phyloP scores from a whole-genome alignment of 495 filamentous ascomycete species.

The Cercophora newfieldiana region DNA sequence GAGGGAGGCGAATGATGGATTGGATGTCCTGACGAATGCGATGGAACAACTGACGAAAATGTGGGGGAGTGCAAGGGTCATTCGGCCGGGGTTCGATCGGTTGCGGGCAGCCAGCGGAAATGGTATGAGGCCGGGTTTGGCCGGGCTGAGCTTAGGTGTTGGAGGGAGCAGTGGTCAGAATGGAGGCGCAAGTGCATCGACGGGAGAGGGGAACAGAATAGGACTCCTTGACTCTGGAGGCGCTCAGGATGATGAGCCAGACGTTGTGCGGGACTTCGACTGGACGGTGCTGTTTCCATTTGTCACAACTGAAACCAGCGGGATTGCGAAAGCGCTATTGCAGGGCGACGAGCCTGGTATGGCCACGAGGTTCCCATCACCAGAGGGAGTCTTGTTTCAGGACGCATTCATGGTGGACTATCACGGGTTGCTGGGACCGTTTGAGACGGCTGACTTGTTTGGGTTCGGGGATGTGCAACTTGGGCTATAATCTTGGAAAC shows the following conservation, averaged over 20 bases:
- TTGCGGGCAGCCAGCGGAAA: too few species aligned
- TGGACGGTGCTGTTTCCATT: slow-evolving; percentile 36
- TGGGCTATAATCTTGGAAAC: not conserved
- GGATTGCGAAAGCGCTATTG: slow-evolving; percentile 24
- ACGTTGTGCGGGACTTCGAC: slow-evolving; percentile 25
- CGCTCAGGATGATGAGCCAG: slow-evolving; percentile 12
- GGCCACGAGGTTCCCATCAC: slow-evolving; percentile 22
- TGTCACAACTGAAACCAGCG: slow-evolving; percentile 29
- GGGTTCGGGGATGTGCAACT: slow-evolving; percentile 5
- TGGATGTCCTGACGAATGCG: slow-evolving; percentile 33
- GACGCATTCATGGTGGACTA: slow-evolving; percentile 19
- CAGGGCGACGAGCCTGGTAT: slow-evolving; percentile 17
- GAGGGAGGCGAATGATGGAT: slow-evolving; percentile 33
- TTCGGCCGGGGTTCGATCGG: slow-evolving; percentile 35
- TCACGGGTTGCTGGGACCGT: slow-evolving; percentile 19
- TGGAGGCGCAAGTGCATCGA: not conserved
- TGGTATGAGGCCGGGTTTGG: not conserved
- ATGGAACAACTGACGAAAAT: slow-evolving; percentile 33
- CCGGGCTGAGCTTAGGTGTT: not conserved
- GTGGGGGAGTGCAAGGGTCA: slow-evolving; percentile 40
- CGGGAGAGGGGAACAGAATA: not conserved
- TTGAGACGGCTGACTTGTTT: slow-evolving; percentile 4
- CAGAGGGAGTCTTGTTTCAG: slow-evolving; percentile 19
- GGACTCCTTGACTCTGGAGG: not conserved
- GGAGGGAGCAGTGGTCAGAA: not conserved